Evolutionary conservation across 495 filamentous ascomycete genomes (phyloP), one percentile per base, ranked within the genome.

Genomic region (Platismatia glauca): DNA sequence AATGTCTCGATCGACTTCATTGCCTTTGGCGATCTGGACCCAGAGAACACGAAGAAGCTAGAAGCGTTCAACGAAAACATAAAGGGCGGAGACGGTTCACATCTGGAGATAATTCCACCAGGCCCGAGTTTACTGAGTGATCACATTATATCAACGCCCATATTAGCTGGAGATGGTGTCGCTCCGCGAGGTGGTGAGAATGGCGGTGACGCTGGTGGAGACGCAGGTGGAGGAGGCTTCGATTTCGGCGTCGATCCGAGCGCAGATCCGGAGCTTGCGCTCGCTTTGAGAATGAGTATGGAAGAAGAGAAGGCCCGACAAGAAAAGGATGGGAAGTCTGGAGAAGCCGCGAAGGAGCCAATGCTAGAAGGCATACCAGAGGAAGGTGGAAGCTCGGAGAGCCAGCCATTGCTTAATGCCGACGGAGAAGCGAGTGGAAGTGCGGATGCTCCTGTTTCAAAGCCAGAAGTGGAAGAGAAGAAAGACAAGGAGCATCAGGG

Each of bases 241-340:
- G 87, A 88, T 73, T 95, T 86, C 76, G 89, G 81, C 68, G 87
- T 89, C 72, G 89, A 87, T 78, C 91, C 81, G 64, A 88, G 82
- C 72, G 79, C 85, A 61, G 94, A 98, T 72, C 94, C 94, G 35
- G 94, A 97, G 72, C 73, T 98, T 72, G 94, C 94, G 4, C 81
- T 98, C 60, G 94, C 95, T n/a, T 78, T 98, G 71, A 84, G 94
- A 64, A 93, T 99, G 89, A 95, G 90, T 71, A 88, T 95, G 82
- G 95, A 99, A 73, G 95, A 97, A 71, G 94, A 95, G 80, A 95
- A 94, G 81, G 90, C 89, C 63, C 78, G 94, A 69, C 84, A 94
- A 74, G 93, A 95, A 70, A 89, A 88, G 76, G 82, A 86, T 67
- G 89, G 87, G 65, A 89, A 90, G 41, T 81, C 85, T 62, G 88